Conservation (phyloP, 345 rosid genomes). For the Angophora floribunda region DNA sequence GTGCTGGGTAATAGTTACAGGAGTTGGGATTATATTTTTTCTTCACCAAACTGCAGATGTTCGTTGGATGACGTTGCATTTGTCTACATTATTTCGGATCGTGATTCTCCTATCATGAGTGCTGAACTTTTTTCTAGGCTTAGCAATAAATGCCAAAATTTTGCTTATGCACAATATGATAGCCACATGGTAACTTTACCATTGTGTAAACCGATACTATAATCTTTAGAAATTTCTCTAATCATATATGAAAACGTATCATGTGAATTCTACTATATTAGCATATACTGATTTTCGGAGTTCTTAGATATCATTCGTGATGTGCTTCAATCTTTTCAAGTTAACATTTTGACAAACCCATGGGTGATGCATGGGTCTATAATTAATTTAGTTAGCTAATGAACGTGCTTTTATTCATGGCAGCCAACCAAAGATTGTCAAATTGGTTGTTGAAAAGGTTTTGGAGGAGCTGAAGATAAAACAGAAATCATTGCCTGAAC, state of each 20-base stretch:
- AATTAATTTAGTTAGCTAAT: too few species aligned
- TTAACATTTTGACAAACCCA: rapidly evolving
- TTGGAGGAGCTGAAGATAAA: rapidly evolving
- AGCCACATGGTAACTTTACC: not conserved
- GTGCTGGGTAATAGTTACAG: not conserved
- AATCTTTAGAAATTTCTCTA: too few species aligned
- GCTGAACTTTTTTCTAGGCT: not conserved
- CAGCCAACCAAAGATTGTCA: rapidly evolving
- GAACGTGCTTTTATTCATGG: rapidly evolving
- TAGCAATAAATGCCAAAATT: not conserved
- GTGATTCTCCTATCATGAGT: too few species aligned
- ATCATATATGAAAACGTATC: too few species aligned
- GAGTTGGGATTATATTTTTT: not conserved
- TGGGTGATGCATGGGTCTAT: not conserved
- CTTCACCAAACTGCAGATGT: not conserved
- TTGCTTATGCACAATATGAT: rapidly evolving
- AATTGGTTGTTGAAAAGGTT: not conserved
- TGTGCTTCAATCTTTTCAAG: not conserved
- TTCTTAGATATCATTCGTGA: rapidly evolving
- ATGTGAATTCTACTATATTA: rapidly evolving
- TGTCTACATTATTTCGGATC: not conserved
- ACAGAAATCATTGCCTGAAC: rapidly evolving
- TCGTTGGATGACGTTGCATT: not conserved
- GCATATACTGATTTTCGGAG: rapidly evolving
- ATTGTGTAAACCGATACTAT: rapidly evolving